These are phyloP conservation scores for Aspergillaceae sp. DNA, from an alignment of 2,329 filamentous ascomycete species.

Conservation along the genomic window DNA sequence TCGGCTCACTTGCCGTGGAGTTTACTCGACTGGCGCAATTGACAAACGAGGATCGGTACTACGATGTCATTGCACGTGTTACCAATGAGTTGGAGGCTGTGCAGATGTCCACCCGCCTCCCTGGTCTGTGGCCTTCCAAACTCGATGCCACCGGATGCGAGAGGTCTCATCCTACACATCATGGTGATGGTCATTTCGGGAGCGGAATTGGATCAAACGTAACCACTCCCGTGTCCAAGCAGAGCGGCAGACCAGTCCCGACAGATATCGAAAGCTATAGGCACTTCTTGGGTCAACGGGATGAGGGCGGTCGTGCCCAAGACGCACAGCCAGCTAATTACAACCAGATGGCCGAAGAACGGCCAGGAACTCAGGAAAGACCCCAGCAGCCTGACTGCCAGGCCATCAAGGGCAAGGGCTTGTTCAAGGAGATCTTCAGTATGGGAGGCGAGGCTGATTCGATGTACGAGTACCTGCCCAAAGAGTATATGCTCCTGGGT, in stretches of 20 bases:
- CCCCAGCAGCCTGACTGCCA: conserved; percentile 25
- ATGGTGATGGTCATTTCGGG: conserved; percentile 6
- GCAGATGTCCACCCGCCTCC: conserved; percentile 61
- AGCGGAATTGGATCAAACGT: conserved; percentile 3
- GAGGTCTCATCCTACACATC: conserved; percentile 16
- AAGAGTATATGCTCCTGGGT: conserved; percentile 40
- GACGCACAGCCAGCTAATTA: conserved; percentile 22
- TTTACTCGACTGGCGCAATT: conserved; percentile 84
- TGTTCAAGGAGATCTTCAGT: conserved; percentile 30
- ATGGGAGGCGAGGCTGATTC: conserved; percentile 41
- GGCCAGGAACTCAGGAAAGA: conserved; percentile 5
- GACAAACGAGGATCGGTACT: conserved; percentile 73
- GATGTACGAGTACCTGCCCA: conserved; percentile 45
- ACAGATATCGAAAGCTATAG: conserved; percentile 18
- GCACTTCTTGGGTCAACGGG: conserved; percentile 16
- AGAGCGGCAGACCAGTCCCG: conserved; percentile 7
- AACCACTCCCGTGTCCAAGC: conserved; percentile 1
- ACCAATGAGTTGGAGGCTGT: conserved; percentile 69
- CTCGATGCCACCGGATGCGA: conserved; percentile 77
- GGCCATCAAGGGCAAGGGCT: conserved; percentile 30
- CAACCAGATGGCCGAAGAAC: conserved; percentile 6
- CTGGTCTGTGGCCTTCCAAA: conserved; percentile 70
- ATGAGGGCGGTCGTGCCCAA: conserved; percentile 12
- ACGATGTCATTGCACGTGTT: conserved; percentile 79
- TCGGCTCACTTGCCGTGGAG: conserved; percentile 75